Conservation (phyloP, 129 eudicot species). For the Flaveria bidentis region DNA sequence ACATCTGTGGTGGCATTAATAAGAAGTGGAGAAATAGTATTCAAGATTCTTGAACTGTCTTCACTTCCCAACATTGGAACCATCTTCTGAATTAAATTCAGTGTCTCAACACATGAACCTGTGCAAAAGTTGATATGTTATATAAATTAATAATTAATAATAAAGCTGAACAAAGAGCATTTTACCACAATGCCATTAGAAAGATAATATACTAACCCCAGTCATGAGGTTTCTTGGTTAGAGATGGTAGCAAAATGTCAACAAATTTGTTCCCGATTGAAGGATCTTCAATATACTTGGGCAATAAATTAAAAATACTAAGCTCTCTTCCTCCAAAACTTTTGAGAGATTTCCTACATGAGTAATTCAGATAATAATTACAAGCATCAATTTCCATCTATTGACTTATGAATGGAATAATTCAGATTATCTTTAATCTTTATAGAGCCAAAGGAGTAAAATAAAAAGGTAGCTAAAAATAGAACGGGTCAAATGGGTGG, state of each 20-base stretch:
- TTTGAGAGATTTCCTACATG: constrained; percentile 54
- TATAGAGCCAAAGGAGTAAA: background rate
- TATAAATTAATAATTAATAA: background rate
- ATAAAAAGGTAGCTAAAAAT: background rate
- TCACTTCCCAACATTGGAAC: constrained; percentile 46
- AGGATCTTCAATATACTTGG: constrained; percentile 64
- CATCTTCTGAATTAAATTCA: constrained; percentile 56
- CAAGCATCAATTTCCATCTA: background rate
- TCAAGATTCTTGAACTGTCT: constrained; percentile 47
- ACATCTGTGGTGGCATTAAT: constrained; percentile 51
- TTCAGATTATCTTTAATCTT: background rate
- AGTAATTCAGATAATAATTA: constrained; percentile 10
- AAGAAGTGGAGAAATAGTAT: constrained; percentile 65
- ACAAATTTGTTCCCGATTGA: constrained; percentile 54
- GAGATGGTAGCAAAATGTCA: constrained; percentile 77
- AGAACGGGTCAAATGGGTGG: background rate
- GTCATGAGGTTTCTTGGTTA: constrained; percentile 45
- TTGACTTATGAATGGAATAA: background rate
- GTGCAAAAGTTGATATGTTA: constrained; percentile 27
- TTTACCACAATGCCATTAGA: constrained; percentile 6
- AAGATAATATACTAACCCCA: constrained; percentile 48
- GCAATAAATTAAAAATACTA: constrained; percentile 58
- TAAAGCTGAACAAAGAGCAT: background rate
- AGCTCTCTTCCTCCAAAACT: constrained; percentile 56
- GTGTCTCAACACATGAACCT: constrained; percentile 63